phyloP scores from a whole-genome alignment of 495 filamentous ascomycete species.

The Podospora pseudopauciseta region DNA sequence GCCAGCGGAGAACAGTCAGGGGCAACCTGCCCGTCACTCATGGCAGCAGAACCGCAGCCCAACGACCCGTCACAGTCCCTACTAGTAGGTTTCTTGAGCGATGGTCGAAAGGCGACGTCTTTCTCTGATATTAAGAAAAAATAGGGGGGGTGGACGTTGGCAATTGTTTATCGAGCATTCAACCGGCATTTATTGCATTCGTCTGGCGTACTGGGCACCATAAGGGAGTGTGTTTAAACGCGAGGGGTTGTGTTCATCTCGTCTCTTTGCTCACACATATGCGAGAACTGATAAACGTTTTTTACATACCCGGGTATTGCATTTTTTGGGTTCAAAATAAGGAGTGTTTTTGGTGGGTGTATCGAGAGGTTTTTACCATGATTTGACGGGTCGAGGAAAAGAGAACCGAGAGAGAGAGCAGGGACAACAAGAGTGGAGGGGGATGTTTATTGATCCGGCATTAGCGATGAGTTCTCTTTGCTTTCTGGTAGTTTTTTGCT shows the following conservation, averaged over 20 bases:
- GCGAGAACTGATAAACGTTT: slow-evolving; percentile 18
- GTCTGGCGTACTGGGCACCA: slow-evolving; percentile 21
- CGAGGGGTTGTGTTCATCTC: slow-evolving; percentile 3
- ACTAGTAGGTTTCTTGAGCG: not conserved
- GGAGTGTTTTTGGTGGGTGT: no score
- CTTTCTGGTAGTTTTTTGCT: not conserved
- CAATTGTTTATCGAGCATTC: not conserved
- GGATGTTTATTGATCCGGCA: not conserved
- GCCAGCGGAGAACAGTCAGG: slow-evolving; percentile 22
- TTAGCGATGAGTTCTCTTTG: not conserved
- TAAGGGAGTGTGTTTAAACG: not conserved
- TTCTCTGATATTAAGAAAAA: not conserved
- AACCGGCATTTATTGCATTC: slow-evolving; percentile 17
- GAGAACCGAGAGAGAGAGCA: no score
- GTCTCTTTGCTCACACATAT: slow-evolving; percentile 5
- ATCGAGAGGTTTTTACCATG: slow-evolving; percentile 1
- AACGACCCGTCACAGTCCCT: slow-evolving; percentile 8
- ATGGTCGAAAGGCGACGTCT: not conserved
- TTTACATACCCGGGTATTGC: slow-evolving; percentile 31
- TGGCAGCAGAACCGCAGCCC: slow-evolving; percentile 36
- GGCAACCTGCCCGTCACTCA: slow-evolving; percentile 26
- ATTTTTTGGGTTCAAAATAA: slow-evolving; percentile 18
- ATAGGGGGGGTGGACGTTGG: not conserved
- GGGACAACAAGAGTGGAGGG: not conserved
- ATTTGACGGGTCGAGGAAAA: not conserved